A percentile compares a stretch with the other conserved stretches of the same genome.
These are phyloP conservation scores for Rhodotorula paludigena DNA, from an alignment of 768 basidiomycete species.

Conservation along the genomic window DNA sequence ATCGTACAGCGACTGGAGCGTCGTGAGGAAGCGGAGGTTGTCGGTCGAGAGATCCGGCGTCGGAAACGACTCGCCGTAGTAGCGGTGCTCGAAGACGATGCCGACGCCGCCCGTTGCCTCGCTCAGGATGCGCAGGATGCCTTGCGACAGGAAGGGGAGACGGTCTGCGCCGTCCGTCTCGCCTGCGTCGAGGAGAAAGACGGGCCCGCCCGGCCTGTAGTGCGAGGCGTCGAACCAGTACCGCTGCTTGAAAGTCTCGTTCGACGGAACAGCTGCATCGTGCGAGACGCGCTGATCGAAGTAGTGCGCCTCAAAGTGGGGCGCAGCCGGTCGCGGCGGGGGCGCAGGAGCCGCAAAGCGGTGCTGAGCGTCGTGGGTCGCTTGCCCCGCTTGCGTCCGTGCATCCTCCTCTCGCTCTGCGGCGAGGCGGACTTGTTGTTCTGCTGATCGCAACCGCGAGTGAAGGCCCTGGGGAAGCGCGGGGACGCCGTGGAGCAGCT, in stretches of 20 bases:
- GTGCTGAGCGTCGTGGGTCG: background rate
- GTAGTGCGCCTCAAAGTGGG: constrained; percentile 49
- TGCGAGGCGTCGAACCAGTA: constrained; percentile 87
- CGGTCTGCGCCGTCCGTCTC: constrained; percentile 72
- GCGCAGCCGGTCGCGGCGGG: background rate
- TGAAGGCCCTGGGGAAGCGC: constrained; percentile 7
- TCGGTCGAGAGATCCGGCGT: constrained; percentile 62
- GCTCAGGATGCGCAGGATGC: constrained; percentile 79
- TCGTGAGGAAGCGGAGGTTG: constrained; percentile 69
- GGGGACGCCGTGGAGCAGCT: background rate
- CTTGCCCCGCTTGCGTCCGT: background rate
- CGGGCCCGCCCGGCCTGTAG: constrained; percentile 71
- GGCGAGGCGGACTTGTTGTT: background rate
- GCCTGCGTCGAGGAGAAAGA: constrained; percentile 86
- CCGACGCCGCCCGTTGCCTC: constrained; percentile 77
- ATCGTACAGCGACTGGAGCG: constrained; percentile 82
- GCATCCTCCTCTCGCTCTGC: background rate
- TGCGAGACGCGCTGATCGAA: constrained; percentile 86
- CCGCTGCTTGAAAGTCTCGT: constrained; percentile 68
- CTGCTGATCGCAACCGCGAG: background rate
- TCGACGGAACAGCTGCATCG: constrained; percentile 29
- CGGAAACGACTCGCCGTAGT: constrained; percentile 71
- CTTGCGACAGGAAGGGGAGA: constrained; percentile 62
- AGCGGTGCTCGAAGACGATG: constrained; percentile 42
- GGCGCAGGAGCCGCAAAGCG: too few species aligned